These are phyloP conservation scores for Sophora flavescens DNA, from an alignment of 306 rosid species.

Conservation along the genomic window DNA sequence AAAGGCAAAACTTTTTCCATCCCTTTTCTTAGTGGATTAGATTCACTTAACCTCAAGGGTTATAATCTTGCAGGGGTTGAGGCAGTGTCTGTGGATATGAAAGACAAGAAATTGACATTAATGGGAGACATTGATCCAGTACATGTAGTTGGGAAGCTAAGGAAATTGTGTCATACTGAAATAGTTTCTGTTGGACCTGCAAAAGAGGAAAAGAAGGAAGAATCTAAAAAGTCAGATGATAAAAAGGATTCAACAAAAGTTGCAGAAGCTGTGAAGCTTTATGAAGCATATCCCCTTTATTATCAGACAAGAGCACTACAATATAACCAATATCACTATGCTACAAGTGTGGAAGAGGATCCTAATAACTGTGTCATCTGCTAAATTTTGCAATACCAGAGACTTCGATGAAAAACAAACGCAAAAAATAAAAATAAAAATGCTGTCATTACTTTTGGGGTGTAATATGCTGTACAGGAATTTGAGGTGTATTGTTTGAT, in stretches of 20 bases:
- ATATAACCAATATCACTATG: neutral
- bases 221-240: conserved; percentile 32
- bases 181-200: conserved; percentile 60
- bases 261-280: neutral
- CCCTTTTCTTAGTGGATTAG: neutral
- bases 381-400: conserved; percentile 5
- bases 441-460: neutral
- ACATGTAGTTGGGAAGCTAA: conserved; percentile 51
- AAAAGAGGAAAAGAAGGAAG: conserved; percentile 65
- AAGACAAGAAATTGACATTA: conserved; percentile 66
- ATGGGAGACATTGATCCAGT: conserved; percentile 65
- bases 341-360: conserved; percentile 47
- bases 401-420: neutral
- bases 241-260: conserved; percentile 32
- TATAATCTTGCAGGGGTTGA: conserved; percentile 47
- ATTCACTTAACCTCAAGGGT: neutral
- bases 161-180: conserved; percentile 51
- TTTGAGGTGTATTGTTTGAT: neutral
- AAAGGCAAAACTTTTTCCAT: neutral
- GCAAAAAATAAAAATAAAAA: too few relatives aligned
- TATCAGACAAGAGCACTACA: conserved; percentile 20
- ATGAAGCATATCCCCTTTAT: neutral
- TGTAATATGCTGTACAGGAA: neutral
- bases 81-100: conserved; percentile 61
- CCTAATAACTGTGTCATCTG: conserved; percentile 61